Base-by-base conservation (phyloP, 2,329 filamentous ascomycete species). In the Cercospora sp. region DNA sequence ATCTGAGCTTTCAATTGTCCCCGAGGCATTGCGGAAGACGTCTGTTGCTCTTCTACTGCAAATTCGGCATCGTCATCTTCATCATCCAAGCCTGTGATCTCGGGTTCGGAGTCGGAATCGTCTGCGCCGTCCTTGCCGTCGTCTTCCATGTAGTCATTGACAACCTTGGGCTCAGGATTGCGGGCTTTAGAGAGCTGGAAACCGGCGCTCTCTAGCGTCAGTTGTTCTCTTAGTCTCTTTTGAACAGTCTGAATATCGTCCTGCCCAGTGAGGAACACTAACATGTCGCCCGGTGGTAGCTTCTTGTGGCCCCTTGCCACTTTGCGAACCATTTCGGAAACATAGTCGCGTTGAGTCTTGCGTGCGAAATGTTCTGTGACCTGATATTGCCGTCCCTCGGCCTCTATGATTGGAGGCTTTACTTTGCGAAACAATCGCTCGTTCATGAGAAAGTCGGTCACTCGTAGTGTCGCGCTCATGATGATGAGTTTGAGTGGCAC, bases 401-500 rank as follows among this genome's bases (percentile, higher is more conserved):
- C 91, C 77, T 97, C 89, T 1, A 99, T 85, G 1, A 98, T 87
- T 0, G 94, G 94, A 0, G 95, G 95, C 2, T 53, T 83, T 10
- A 60, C 55, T 1, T 61, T 85, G 3, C 89, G 83, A 79, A 99
- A 99, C 0, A 99, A 83, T 16, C 86, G 89, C 8, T 87, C 82
- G 75, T 99, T 98, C 76, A 93, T 87, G 0, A 92, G 93, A 73
- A 99, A 91, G 76, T 98, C 94, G 12, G 93, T 91, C 57, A 98
- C 92, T 67, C 93, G 87, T 36, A 99, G 84, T 2, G 95, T 99
- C 53, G 95, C 95, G 68, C 94, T 98, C 96, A 99, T 99, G 80
- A 99, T 96, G 68, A 99, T 88, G 8, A 99, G 85, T 80, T 98
- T 99, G 63, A 99, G 81, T 0, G 94, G 93, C 71, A 89, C 81